A percentile compares a stretch with the other conserved stretches of the same genome.
Conservation (phyloP, 2,329 filamentous ascomycete genomes). For the Zasmidium citrigriseum region DNA sequence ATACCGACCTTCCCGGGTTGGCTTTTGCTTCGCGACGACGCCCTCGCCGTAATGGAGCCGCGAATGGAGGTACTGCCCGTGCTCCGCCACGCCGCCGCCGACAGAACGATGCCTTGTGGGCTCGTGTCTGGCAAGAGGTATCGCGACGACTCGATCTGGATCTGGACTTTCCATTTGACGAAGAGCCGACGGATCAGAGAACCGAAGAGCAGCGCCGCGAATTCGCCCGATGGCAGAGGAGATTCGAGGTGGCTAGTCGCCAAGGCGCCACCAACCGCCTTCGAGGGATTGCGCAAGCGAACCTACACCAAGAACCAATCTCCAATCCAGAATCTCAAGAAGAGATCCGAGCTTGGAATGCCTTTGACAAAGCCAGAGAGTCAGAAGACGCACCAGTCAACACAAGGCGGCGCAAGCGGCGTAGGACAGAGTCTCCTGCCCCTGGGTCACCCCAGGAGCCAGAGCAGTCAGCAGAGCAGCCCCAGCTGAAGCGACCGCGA, state of each 20-base stretch:
- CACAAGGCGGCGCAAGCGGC: conserved; percentile 64
- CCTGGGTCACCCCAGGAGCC: conserved; percentile 57
- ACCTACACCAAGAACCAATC: conserved; percentile 31
- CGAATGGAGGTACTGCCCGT: conserved; percentile 7
- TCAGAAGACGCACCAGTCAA: conserved; percentile 51
- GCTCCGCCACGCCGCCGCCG: conserved; percentile 24
- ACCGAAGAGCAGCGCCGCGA: conserved; percentile 59
- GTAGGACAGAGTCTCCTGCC: conserved; percentile 71
- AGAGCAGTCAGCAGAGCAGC: conserved; percentile 60
- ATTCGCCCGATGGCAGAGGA: conserved; percentile 75
- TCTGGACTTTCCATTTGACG: conserved; percentile 83
- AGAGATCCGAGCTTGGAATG: conserved; percentile 84
- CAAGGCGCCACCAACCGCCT: conserved; percentile 69
- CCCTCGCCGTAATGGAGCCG: conserved; percentile 22
- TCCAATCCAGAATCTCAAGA: conserved; percentile 73
- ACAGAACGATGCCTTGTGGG: conserved; percentile 60
- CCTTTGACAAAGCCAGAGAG: conserved; percentile 81
- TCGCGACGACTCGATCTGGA: conserved; percentile 78
- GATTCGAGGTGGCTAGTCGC: conserved; percentile 77
- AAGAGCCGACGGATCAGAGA: conserved; percentile 62
- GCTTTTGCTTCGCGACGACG: conserved; percentile 27
- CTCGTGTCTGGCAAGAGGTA: conserved; percentile 84
- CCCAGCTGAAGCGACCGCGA: conserved; percentile 83
- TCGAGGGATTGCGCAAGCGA: conserved; percentile 56
- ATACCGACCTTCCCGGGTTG: conserved; percentile 28